phyloP scores from a whole-genome alignment of 495 filamentous ascomycete species.

The Oidiodendron maius region DNA sequence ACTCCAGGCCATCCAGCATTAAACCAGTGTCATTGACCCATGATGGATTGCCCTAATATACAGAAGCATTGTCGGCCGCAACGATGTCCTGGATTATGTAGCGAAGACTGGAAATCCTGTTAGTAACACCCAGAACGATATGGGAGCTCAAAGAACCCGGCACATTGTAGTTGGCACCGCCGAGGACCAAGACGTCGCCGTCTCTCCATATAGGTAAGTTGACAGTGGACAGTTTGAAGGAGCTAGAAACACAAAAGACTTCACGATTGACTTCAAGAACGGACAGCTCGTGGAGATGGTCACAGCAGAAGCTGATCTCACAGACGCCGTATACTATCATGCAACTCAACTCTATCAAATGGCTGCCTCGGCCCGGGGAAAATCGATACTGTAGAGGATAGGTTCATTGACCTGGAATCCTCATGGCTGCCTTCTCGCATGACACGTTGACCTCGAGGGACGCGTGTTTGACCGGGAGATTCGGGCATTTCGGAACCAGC shows the following conservation, averaged over 20 bases:
- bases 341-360: conserved; percentile 71
- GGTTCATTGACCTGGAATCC: conserved; percentile 79
- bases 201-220: conserved; percentile 77
- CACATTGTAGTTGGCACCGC: conserved; percentile 84
- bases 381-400: conserved; percentile 90
- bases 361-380: conserved; percentile 73
- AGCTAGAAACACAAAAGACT: conserved; percentile 68
- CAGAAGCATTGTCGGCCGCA: conserved; percentile 73
- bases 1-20: conserved; percentile 64
- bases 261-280: conserved; percentile 78
- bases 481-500: conserved; percentile 77
- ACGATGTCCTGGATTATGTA: conserved; percentile 87
- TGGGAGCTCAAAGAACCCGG: conserved; percentile 89
- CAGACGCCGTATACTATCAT: conserved; percentile 72
- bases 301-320: conserved; percentile 56
- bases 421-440: conserved; percentile 77
- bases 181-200: conserved; percentile 57
- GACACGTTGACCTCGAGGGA: conserved; percentile 80
- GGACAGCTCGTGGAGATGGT: conserved; percentile 75
- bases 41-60: conserved; percentile 85
- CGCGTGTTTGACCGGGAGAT: conserved; percentile 81
- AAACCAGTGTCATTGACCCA: conserved; percentile 81
- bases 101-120: conserved; percentile 74
- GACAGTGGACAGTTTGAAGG: conserved; percentile 69
- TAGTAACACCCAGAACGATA: conserved; percentile 77